Conservation (phyloP, 2,329 filamentous ascomycete genomes). For the Pseudogymnoascus destructans region DNA sequence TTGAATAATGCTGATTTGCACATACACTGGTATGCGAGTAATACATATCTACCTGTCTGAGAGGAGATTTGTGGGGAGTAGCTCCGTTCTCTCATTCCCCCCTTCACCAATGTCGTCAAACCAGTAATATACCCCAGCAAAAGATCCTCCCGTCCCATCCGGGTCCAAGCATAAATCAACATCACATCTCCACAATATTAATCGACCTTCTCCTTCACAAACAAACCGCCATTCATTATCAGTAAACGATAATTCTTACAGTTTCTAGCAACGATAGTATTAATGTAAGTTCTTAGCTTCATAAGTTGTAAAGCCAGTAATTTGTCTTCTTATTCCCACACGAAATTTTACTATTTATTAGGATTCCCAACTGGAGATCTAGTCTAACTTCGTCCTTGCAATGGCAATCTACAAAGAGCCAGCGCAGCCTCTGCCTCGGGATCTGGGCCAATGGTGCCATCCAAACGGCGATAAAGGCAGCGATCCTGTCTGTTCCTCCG, state of each 20-base stretch:
- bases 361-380: not conserved
- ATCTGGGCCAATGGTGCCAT: not conserved
- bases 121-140: not conserved
- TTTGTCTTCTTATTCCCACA: not conserved
- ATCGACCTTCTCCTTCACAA: not conserved
- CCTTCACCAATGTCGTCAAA: not conserved
- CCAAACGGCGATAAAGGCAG: not conserved
- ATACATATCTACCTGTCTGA: not conserved
- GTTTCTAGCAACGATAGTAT: not conserved
- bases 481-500: not conserved
- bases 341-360: not conserved
- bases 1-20: slow-evolving; percentile 1
- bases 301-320: not conserved
- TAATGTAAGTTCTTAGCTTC: not conserved
- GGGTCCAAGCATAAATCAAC: not conserved
- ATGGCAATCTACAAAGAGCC: not conserved
- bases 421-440: not conserved
- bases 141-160: slow-evolving; percentile 1
- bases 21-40: not conserved
- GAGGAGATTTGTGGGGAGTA: not conserved
- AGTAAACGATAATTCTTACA: not conserved
- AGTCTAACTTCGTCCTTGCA: not conserved
- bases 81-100: not conserved
- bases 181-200: not conserved
- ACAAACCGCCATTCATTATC: not conserved